A percentile compares a stretch with the other conserved stretches of the same genome.
Evolutionary conservation across 2,329 filamentous ascomycete genomes (phyloP).

Genomic region (Ophiostoma sp.): DNA sequence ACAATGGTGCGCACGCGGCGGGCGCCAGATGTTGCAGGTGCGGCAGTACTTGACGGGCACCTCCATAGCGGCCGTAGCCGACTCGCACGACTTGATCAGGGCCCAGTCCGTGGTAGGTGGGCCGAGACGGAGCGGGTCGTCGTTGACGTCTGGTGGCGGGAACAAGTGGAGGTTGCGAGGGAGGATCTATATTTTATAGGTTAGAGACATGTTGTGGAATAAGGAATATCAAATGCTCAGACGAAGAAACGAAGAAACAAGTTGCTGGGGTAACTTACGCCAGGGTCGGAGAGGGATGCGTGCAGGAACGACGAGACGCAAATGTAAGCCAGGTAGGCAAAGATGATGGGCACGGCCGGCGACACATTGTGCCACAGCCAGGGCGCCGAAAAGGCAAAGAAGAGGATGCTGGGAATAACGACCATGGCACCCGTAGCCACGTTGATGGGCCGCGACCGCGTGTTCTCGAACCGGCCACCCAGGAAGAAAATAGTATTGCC

Average conservation of each 20-base stretch:
- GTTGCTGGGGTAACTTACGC: constrained; percentile 54
- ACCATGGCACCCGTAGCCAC: constrained; percentile 76
- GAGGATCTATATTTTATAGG: constrained; percentile 58
- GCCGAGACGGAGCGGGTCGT: constrained; percentile 75
- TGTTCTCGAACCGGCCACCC: constrained; percentile 82
- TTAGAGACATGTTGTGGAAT: constrained; percentile 11
- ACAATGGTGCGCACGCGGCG: constrained; percentile 92
- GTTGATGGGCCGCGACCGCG: constrained; percentile 81
- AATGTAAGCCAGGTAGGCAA: constrained; percentile 85
- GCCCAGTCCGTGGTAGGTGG: constrained; percentile 92
- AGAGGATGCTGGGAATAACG: constrained; percentile 72
- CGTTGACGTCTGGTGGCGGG: constrained; percentile 66
- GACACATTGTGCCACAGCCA: constrained; percentile 84
- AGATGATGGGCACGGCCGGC: constrained; percentile 81
- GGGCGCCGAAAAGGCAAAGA: constrained; percentile 77
- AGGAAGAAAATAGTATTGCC: constrained; percentile 90
- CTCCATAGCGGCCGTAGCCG: constrained; percentile 81
- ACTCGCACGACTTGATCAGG: constrained; percentile 74
- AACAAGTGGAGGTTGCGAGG: constrained; percentile 88
- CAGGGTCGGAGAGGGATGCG: constrained; percentile 86
- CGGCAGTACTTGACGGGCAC: constrained; percentile 98
- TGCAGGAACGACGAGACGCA: constrained; percentile 92
- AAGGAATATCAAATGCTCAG: constrained; percentile 1
- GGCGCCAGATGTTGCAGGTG: constrained; percentile 95
- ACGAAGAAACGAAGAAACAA: background rate